These are phyloP conservation scores for Metschnikowia gelsemii DNA, from an alignment of 805 yeast species.

Conservation along the genomic window DNA sequence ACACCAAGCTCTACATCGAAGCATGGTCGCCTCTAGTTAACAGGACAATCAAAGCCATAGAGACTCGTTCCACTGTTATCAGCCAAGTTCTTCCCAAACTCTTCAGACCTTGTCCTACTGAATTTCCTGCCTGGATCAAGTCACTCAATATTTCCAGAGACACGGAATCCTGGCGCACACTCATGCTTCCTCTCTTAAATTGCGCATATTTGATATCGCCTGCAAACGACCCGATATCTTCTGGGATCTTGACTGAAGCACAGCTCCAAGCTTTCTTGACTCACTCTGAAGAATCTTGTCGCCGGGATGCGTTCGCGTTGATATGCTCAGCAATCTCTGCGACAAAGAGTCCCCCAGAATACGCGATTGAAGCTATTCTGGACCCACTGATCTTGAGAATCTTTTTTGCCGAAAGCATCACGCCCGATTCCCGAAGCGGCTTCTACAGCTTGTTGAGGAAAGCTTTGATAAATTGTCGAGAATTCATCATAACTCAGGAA, in stretches of 20 bases:
- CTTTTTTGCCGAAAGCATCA: constrained; percentile 11
- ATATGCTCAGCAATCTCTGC: constrained; percentile 61
- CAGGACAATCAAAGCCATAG: constrained; percentile 30
- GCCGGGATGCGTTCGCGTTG: constrained; percentile 60
- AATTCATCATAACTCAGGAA: constrained; percentile 48
- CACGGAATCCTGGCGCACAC: constrained; percentile 6
- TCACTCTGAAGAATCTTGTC: constrained; percentile 39
- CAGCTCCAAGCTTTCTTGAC: constrained; percentile 41
- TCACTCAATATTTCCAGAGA: constrained; percentile 7
- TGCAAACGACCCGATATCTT: constrained; percentile 11
- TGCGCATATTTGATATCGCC: constrained; percentile 12
- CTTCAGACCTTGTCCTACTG: constrained; percentile 50
- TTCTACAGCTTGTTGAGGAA: constrained; percentile 60
- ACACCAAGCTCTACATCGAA: constrained; percentile 47
- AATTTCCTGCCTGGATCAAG: constrained; percentile 41
- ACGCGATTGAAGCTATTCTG: constrained; percentile 45
- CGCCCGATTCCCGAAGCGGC: constrained; percentile 59
- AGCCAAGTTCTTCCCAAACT: constrained; percentile 62
- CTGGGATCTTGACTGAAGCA: constrained; percentile 4
- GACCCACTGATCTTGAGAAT: constrained; percentile 37
- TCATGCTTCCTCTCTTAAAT: constrained; percentile 15
- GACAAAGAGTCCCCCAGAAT: constrained; percentile 52
- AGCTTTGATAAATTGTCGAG: constrained; percentile 64
- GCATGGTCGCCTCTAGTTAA: constrained; percentile 50
- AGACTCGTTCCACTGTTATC: constrained; percentile 48